Evolutionary conservation across 2,329 filamentous ascomycete species (phyloP), one percentile per base, ranked within the genome.

Genomic region (Colletotrichum theobromicola): DNA sequence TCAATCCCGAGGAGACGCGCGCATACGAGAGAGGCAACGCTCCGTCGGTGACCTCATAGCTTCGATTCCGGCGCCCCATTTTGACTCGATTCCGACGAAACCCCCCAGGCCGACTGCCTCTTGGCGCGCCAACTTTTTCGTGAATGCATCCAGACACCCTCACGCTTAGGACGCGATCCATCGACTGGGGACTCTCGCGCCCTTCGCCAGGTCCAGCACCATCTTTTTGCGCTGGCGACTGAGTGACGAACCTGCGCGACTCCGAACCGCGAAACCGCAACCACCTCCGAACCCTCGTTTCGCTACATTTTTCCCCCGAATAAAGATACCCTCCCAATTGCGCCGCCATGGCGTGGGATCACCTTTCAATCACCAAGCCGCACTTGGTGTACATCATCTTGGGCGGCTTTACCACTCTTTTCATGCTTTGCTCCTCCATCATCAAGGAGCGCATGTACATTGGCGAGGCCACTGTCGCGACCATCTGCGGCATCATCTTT

Each of bases 381-480:
- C 97, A 99, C 89, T 85, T 98, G 94, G 97, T 98, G 78, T 99
- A 99, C 86, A 95, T 98, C 86, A 98, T 99, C 85, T 89, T 99
- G 71, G 97, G 97, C 81, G 97, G 96, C 83, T 99, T 99, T 87
- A 99, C 97, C 79, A 95, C 94, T 75, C 88, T 99, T 80, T 99
- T 99, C 87, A 99, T 99, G 97, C 89, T 99, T 75, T 98, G 95
- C 85, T 99, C 97, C 75, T 95, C 97, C 70, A 93, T 98, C 82
- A 98, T 99, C 87, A 99, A 99, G 88, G 97, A 99, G 89, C 94
- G 94, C 83, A 90, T 98, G 81, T 99, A 99, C 87, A 99, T 99
- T 83, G 97, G 97, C 82, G 97, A 99, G 89, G 97, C 97, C 65
- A 98, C 97, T 2, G 95, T 99, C 58, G 95, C 95, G 65, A 97